Evolutionary conservation across 2,329 filamentous ascomycete species (phyloP).

Genomic region (Sporothrix brunneoviolacea): DNA sequence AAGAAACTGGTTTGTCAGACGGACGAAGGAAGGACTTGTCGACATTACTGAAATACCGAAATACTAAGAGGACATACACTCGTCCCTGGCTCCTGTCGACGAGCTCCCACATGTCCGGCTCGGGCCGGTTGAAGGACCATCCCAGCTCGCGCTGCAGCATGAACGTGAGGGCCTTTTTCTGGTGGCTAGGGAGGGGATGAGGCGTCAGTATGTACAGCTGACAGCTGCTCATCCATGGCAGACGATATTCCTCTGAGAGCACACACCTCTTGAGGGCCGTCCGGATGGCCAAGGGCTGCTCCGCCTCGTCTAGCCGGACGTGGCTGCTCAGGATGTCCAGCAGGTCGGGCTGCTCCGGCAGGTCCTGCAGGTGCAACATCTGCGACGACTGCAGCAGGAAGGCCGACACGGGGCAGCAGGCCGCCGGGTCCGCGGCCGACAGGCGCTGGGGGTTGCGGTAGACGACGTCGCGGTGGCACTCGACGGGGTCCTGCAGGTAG

Average conservation of each 20-base stretch:
- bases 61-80: slow-evolving; percentile 19
- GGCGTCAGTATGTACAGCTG: neutral
- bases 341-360: slow-evolving; percentile 16
- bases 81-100: slow-evolving; percentile 17
- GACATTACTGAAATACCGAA: no score
- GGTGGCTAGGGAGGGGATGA: slow-evolving; percentile 28
- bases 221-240: no score
- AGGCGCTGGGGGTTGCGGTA: slow-evolving; percentile 33
- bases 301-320: slow-evolving; percentile 23
- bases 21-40: no score
- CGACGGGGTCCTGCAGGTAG: slow-evolving; percentile 29
- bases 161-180: slow-evolving; percentile 38
- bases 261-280: slow-evolving; percentile 10
- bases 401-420: neutral
- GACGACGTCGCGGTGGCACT: slow-evolving; percentile 22
- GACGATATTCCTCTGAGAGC: no score
- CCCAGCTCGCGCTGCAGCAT: slow-evolving; percentile 33
- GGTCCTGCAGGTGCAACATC: neutral
- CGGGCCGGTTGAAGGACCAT: slow-evolving; percentile 25
- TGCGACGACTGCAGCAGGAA: neutral
- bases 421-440: neutral
- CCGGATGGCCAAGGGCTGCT: slow-evolving; percentile 22
- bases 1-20: slow-evolving; percentile 23
- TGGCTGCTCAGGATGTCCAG: slow-evolving; percentile 23
- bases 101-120: slow-evolving; percentile 30